Base-by-base conservation (phyloP, 1,284 basidiomycete species). In the Malassezia caprae region DNA sequence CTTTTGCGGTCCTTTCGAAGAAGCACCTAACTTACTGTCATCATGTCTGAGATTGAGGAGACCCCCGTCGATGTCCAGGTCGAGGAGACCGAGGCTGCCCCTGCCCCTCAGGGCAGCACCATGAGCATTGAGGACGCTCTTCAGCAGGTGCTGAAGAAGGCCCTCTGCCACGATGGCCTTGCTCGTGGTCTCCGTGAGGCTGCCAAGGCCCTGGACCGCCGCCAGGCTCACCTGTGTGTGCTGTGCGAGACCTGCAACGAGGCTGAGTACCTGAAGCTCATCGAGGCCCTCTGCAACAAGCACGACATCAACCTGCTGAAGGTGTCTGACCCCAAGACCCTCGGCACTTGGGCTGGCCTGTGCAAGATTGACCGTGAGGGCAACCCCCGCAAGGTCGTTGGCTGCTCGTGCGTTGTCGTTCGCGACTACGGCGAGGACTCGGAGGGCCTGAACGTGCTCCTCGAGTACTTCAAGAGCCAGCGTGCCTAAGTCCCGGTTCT, bases 241-340 rank as follows among this genome's bases (percentile, higher is more conserved):
- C 86, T 98, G 75, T 90, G 96, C 77, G 93, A 98, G 84, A 90
- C 90, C 60, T 94, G 90, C 82, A 93, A 87, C 60, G 93, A 96
- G 81, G 88, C 90, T 71, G 93, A 96, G 80, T 96, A 98, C 84
- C 87, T 96, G 83, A 96, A 96, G 82, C 88, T 98, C 80, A 94
- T 96, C 69, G 91, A 96, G 81, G 93, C 91, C 51, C 88, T 96
- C 76, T 96, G 93, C 78, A 88, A 89, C 68, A 91, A 96, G 82
- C 89, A 96, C 84, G 90, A 90, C 79, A 96, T 96, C 80, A 90
- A 93, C 82, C 81, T 96, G 67, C 96, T 96, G 86, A 96, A 96
- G 81, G 90, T 98, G 75, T 80, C 80, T 51, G 93, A 96, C 79
- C 87, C 89, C 76, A 98, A 98, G 81, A 84, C 93, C 68, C 85